Percentiles rank a stretch among this genome's conserved stretches.
Evolutionary conservation across 2,329 filamentous ascomycete species (phyloP).

Genomic region (Fusarium veterinarium): DNA sequence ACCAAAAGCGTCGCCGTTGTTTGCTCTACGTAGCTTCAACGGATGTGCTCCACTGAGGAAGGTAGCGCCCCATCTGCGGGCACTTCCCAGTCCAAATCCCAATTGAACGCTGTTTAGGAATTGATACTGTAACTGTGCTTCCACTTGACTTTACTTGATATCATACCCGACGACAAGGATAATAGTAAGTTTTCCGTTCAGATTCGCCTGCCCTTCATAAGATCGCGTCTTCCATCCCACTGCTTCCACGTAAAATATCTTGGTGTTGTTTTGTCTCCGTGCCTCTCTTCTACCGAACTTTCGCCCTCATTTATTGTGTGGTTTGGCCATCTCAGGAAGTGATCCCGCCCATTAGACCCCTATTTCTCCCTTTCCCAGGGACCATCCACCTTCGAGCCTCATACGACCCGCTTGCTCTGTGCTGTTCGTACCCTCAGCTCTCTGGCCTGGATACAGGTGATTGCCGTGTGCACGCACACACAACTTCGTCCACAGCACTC

Average conservation of each 20-base stretch:
- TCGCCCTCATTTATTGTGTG: slow-evolving; percentile 1
- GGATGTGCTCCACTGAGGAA: slow-evolving; percentile 22
- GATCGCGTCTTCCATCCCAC: slow-evolving; percentile 13
- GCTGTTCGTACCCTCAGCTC: slow-evolving; percentile 24
- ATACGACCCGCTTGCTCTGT: slow-evolving; percentile 29
- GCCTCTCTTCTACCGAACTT: background rate
- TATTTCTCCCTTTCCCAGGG: slow-evolving; percentile 27
- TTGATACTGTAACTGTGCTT: background rate
- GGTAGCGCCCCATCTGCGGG: slow-evolving; percentile 13
- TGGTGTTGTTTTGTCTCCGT: background rate
- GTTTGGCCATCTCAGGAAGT: background rate
- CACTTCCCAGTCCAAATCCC: background rate
- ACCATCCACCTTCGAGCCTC: slow-evolving; percentile 24
- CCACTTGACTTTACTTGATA: background rate
- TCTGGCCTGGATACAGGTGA: slow-evolving; percentile 22
- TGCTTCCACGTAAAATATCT: slow-evolving; percentile 1
- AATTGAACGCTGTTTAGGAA: background rate
- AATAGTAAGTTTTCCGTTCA: background rate
- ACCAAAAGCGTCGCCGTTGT: slow-evolving; percentile 19
- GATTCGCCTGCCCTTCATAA: background rate
- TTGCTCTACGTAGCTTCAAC: slow-evolving; percentile 22
- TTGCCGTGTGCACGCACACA: slow-evolving; percentile 16
- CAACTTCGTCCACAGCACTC: slow-evolving; percentile 17
- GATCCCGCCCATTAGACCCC: slow-evolving; percentile 18
- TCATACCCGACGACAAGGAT: background rate